Evolutionary conservation across 2,329 filamentous ascomycete genomes (phyloP), one percentile per base, ranked within the genome.

Genomic region (Mollisiaceae sp.): DNA sequence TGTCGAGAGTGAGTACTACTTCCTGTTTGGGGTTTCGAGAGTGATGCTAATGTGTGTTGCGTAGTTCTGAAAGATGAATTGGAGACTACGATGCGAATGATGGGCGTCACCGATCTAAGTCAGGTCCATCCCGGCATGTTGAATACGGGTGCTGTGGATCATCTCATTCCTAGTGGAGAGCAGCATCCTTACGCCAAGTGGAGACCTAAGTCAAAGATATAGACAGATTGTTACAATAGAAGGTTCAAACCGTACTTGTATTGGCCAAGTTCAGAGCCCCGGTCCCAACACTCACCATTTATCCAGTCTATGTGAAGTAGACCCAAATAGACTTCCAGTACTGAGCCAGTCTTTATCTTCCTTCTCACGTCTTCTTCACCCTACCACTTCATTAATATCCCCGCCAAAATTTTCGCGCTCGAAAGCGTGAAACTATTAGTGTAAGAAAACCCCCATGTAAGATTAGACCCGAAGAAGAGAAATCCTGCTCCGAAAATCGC

Each of bases 61-160:
- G 38, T 41, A 83, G 82, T 84, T 20, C 68, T 87, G 18, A 80
- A 80, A 60, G 88, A 90, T 66, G 88, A 91, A 74, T 75, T 91
- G 4, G 83, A 88, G 69, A 89, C 85, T 1, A 86, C 87, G 1
- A 91, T 91, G 88, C 82, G 84, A 32, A 81, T 90, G 74, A 84
- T 88, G 64, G 89, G 89, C 1, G 81, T 90, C 39, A 89, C 86
- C 0, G 82, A 85, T 67, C 76, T 91, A 11, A 81, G 84, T 61
- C 82, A 89, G 72, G 81, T 87, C 5, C 83, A 88, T 68, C 86
- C 87, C 0, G 86, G 87, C 0, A 78, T 89, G 74, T 76, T 90
- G 27, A 88, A 89, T 64, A 83, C 82, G 0, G 73, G 79, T n/a
- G 80, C 78, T 1, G 77, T 84, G 5, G 82, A 84, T 66, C 80